Base-by-base conservation (phyloP, 1,284 basidiomycete species). In the Entoloma clypeatum region DNA sequence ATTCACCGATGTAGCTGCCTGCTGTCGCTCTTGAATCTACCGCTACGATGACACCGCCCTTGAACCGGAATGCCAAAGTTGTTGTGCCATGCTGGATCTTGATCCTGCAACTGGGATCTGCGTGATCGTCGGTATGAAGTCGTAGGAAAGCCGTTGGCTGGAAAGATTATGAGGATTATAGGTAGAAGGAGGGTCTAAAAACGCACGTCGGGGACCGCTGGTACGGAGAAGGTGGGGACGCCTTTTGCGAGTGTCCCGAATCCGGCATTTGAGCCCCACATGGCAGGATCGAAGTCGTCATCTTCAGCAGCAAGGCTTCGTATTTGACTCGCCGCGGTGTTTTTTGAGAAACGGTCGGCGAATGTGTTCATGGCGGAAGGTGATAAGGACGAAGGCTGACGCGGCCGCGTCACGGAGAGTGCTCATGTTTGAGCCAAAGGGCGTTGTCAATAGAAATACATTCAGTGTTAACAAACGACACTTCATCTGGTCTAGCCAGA, bases 31-130 rank as follows among this genome's bases (percentile, higher is more conserved):
- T 73, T 30, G 95, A 99, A 65, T 99, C 96, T 21, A 99, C 96
- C 19, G 92, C 90, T 16, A 99, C 95, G 47, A 99, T 95, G 50
- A 99, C 94, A 40, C 96, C 96, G 28, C 95, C 96, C 59, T 90
- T 72, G 72, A 89, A 99, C 60, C 92, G 79, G 79, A 99, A 99
- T 7, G 96, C 96, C 33, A 99, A 77, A 3, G 96, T 99, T 3
- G 96, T 99, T 11, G 96, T 99, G 58, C 96, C 96, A 67, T 99
- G 96, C 58, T 93, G 86, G 51, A 99, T 93, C 75, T 99, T 99
- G 72, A 99, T 99, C 64, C 79, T 83, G 71, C 92, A 95, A 48
- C 78, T 81, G 26, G 93, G 91, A 70, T 95, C 91, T 43, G 89
- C 88, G 53, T 84, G 86, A 66, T 95, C 92, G 62, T 96, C 92